Base-by-base conservation (phyloP, 2,329 filamentous ascomycete species). In the Rhynchosporium graminicola region DNA sequence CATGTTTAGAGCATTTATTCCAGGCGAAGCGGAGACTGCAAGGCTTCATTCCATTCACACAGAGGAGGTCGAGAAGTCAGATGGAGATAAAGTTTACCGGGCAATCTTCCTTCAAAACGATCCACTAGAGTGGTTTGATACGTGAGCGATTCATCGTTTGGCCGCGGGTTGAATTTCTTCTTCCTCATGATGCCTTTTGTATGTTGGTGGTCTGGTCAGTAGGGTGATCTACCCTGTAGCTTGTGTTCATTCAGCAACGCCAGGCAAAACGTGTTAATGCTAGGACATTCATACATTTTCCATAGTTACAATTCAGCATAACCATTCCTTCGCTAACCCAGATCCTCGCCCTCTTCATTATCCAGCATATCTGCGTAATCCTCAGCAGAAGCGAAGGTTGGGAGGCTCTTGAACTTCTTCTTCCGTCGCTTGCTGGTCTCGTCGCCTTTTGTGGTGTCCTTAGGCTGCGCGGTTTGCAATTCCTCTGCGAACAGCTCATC, bases 351-450 rank as follows among this genome's bases (percentile, higher is more conserved):
- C 65, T 87, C 86, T 57, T 95, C 91, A 67, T 86, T 83, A 3
- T 82, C 90, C 74, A 97, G 77, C 78, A 97, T 82, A 71, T 89
- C 90, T 15, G 92, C 94, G 76, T 98, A 99, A 75, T 98, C 95
- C 60, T 98, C 95, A 38, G 84, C 89, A 38, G 91, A 96, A 26
- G 96, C 95, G 79, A 99, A 99, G 42, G 87, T 96, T 6, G 95
- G 95, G 69, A 99, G 80, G 67, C 87, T 86, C 83, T 92, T 97
- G 76, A 98, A 81, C 79, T 91, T 91, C 82, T 88, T 92, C 79
- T 84, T 88, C 79, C 90, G 91, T 74, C 85, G 83, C 70, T 81
- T 82, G 65, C 74, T 74, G 55, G 73, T 74, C 67, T 77, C 71
- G 54, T 79, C 79, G 8, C 78, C 77, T 38, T 79, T 77, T 31